These are phyloP conservation scores for Endoconidiophora laricicola DNA, from an alignment of 2,329 filamentous ascomycete species.

Conservation along the genomic window DNA sequence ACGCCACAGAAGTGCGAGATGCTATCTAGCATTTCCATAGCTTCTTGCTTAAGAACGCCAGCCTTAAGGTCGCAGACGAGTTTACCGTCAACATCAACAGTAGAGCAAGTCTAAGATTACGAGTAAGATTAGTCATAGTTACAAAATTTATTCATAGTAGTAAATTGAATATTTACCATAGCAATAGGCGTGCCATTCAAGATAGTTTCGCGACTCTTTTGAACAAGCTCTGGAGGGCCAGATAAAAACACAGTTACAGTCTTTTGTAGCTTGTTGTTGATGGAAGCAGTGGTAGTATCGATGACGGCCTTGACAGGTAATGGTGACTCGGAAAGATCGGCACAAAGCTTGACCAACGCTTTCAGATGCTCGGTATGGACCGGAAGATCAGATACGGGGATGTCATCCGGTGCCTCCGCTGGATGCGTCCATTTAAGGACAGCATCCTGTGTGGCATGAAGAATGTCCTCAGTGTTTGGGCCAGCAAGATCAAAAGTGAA, in stretches of 20 bases:
- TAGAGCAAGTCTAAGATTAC: slow-evolving; percentile 59
- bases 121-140: not conserved
- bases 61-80: slow-evolving; percentile 61
- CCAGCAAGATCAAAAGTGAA: slow-evolving; percentile 86
- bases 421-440: slow-evolving; percentile 88
- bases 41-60: slow-evolving; percentile 54
- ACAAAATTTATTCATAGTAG: not conserved
- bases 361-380: slow-evolving; percentile 78
- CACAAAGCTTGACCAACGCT: slow-evolving; percentile 62
- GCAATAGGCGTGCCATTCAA: slow-evolving; percentile 84
- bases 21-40: slow-evolving; percentile 72
- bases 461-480: slow-evolving; percentile 83
- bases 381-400: slow-evolving; percentile 77
- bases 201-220: slow-evolving; percentile 77
- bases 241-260: slow-evolving; percentile 84
- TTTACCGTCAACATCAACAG: slow-evolving; percentile 82
- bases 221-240: slow-evolving; percentile 71
- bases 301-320: slow-evolving; percentile 71
- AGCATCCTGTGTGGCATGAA: slow-evolving; percentile 78
- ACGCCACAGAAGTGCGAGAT: slow-evolving; percentile 81
- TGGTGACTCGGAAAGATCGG: slow-evolving; percentile 55
- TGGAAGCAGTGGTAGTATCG: slow-evolving; percentile 58
- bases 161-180: slow-evolving; percentile 47
- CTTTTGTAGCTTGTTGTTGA: slow-evolving; percentile 45
- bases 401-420: slow-evolving; percentile 67